These are phyloP conservation scores for Fusarium globosum DNA, from an alignment of 2,329 filamentous ascomycete species.

Conservation along the genomic window DNA sequence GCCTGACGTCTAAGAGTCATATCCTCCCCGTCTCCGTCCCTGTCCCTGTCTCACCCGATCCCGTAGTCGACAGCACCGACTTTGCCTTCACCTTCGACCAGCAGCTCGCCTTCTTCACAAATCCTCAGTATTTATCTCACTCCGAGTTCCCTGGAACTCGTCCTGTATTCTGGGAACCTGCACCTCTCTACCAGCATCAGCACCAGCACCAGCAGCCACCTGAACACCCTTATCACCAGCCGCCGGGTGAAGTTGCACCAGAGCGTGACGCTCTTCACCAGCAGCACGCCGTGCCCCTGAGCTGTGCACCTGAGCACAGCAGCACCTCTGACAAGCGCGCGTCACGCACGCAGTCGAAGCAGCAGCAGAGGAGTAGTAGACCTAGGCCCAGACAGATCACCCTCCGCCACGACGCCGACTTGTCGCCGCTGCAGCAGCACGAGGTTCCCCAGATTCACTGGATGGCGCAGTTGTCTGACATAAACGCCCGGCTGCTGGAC, in stretches of 20 bases:
- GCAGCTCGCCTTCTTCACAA: constrained; percentile 47
- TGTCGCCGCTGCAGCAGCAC: constrained; percentile 31
- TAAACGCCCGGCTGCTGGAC: constrained; percentile 53
- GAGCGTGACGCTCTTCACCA: constrained; percentile 21
- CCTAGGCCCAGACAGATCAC: constrained; percentile 50
- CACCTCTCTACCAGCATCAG: constrained; percentile 17
- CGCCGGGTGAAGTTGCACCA: constrained; percentile 29
- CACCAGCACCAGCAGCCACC: neutral
- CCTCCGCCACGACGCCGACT: constrained; percentile 40
- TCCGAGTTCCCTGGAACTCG: constrained; percentile 30
- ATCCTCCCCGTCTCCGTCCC: constrained; percentile 38
- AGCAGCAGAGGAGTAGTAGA: constrained; percentile 21
- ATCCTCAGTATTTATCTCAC: constrained; percentile 47
- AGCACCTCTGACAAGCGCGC: constrained; percentile 41
- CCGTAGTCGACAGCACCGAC: constrained; percentile 47
- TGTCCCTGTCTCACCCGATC: constrained; percentile 45
- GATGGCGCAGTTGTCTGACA: constrained; percentile 54
- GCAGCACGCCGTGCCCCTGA: constrained; percentile 30
- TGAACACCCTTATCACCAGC: constrained; percentile 20
- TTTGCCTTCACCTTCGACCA: constrained; percentile 52
- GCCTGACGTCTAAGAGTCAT: constrained; percentile 42
- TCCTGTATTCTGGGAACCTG: constrained; percentile 40
- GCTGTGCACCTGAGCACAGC: constrained; percentile 41
- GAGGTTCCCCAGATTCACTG: constrained; percentile 46
- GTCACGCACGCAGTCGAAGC: constrained; percentile 39